These are phyloP conservation scores for Fusarium citri DNA, from an alignment of 2,329 filamentous ascomycete genomes.

Conservation along the genomic window DNA sequence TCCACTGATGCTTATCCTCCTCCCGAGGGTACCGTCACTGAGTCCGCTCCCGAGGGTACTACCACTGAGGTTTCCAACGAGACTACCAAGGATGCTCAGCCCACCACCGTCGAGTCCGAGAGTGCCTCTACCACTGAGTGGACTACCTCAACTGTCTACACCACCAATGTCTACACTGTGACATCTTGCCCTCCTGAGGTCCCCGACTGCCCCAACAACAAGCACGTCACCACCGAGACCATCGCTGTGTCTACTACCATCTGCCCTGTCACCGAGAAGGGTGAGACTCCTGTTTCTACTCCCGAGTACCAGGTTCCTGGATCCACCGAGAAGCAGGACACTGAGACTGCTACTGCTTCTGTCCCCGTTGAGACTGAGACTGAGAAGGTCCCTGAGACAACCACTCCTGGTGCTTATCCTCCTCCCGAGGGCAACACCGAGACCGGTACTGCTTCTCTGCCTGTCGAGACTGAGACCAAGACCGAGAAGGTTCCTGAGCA, in stretches of 20 bases:
- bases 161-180: slow-evolving; percentile 40
- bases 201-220: slow-evolving; percentile 33
- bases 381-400: not conserved
- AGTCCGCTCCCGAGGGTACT: not conserved
- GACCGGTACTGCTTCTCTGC: slow-evolving; percentile 3
- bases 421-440: not conserved
- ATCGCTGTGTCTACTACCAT: slow-evolving; percentile 41
- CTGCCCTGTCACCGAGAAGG: slow-evolving; percentile 39
- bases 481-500: slow-evolving; percentile 2
- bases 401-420: not conserved
- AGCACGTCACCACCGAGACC: slow-evolving; percentile 39
- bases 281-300: slow-evolving; percentile 12
- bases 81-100: slow-evolving; percentile 10
- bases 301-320: slow-evolving; percentile 13
- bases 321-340: slow-evolving; percentile 5
- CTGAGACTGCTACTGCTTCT: slow-evolving; percentile 7
- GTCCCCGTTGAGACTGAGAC: not conserved
- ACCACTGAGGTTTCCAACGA: slow-evolving; percentile 15
- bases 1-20: slow-evolving; percentile 22
- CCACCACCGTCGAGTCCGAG: not conserved
- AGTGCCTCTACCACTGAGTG: slow-evolving; percentile 20
- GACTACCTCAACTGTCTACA: slow-evolving; percentile 40
- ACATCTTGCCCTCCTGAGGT: slow-evolving; percentile 37
- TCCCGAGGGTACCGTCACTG: slow-evolving; percentile 12
- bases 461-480: slow-evolving; percentile 4